Evolutionary conservation across 495 filamentous ascomycete species (phyloP).

Genomic region (Hyphodiscus hymeniophilus): DNA sequence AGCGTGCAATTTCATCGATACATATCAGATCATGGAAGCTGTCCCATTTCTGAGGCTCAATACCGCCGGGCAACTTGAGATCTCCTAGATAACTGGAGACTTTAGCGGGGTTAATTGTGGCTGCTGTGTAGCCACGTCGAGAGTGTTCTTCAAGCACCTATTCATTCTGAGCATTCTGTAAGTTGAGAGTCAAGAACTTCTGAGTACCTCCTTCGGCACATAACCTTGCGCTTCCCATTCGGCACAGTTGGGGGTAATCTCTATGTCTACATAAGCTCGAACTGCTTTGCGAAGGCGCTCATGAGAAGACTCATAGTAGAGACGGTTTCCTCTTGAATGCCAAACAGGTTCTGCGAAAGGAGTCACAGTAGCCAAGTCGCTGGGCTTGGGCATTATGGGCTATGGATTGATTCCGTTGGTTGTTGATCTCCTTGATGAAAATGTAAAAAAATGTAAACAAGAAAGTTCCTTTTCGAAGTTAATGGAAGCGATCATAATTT

Average conservation of each 20-base stretch:
- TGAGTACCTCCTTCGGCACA: slow-evolving; percentile 29
- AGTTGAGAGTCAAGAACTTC: background rate
- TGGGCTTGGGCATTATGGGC: background rate
- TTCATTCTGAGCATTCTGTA: background rate
- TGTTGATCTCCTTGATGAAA: no score
- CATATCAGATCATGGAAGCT: slow-evolving; percentile 56
- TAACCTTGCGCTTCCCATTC: slow-evolving; percentile 41
- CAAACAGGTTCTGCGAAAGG: slow-evolving; percentile 39
- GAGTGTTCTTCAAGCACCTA: slow-evolving; percentile 6
- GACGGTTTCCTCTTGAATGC: slow-evolving; percentile 49
- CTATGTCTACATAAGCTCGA: slow-evolving; percentile 48
- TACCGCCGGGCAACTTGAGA: slow-evolving; percentile 44
- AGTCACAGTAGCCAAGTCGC: background rate
- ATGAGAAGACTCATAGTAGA: slow-evolving; percentile 62
- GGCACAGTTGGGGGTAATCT: slow-evolving; percentile 47
- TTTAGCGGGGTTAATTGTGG: background rate
- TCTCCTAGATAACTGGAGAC: slow-evolving; percentile 31
- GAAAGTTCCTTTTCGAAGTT: no score
- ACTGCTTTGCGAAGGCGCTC: slow-evolving; percentile 45
- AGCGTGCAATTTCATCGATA: slow-evolving; percentile 51
- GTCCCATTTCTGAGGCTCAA: slow-evolving; percentile 53
- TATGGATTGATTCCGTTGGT: no score
- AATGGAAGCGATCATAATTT: no score
- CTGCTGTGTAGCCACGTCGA: slow-evolving; percentile 1
- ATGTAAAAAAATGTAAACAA: no score